A percentile compares a stretch with the other conserved stretches of the same genome.
phyloP scores from a whole-genome alignment of 2,329 filamentous ascomycete genomes.

The Paracoccidioides brasiliensis region DNA sequence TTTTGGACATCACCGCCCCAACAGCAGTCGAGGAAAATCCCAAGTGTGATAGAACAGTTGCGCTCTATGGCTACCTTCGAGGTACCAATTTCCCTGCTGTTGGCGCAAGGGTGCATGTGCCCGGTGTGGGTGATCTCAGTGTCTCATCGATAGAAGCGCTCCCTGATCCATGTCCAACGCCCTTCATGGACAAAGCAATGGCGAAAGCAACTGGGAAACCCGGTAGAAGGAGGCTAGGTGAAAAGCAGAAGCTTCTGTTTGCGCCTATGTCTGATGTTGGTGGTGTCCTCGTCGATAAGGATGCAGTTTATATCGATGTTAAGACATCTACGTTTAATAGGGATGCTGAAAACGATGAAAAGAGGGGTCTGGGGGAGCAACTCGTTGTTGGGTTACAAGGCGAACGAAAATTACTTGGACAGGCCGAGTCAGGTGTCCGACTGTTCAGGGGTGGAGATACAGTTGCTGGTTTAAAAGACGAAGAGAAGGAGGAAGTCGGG shows the following conservation, averaged over 20 bases:
- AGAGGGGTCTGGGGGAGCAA: conserved; percentile 88
- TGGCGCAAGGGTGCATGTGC: conserved; percentile 78
- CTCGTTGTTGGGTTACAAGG: conserved; percentile 82
- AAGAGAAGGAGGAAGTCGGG: conserved; percentile 45
- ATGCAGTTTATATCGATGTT: conserved; percentile 80
- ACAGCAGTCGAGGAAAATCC: conserved; percentile 77
- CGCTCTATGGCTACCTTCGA: conserved; percentile 82
- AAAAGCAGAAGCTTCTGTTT: conserved; percentile 93
- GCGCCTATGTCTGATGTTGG: conserved; percentile 98
- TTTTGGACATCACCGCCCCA: conserved; percentile 88
- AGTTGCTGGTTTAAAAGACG: conserved; percentile 37
- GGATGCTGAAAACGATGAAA: conserved; percentile 49
- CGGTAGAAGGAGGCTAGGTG: conserved; percentile 66
- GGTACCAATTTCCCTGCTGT: conserved; percentile 86
- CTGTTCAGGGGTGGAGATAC: conserved; percentile 68
- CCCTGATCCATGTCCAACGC: conserved; percentile 91
- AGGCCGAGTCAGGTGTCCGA: conserved; percentile 68
- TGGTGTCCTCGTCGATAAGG: conserved; percentile 89
- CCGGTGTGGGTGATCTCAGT: conserved; percentile 79
- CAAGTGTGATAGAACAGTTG: conserved; percentile 82
- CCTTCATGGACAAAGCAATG: conserved; percentile 73
- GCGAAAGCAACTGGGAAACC: conserved; percentile 76
- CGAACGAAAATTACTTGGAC: conserved; percentile 67
- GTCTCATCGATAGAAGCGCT: conserved; percentile 73
- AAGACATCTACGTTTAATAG: conserved; percentile 58